phyloP scores from a whole-genome alignment of 2,329 filamentous ascomycete genomes.

The Periconia digitata region DNA sequence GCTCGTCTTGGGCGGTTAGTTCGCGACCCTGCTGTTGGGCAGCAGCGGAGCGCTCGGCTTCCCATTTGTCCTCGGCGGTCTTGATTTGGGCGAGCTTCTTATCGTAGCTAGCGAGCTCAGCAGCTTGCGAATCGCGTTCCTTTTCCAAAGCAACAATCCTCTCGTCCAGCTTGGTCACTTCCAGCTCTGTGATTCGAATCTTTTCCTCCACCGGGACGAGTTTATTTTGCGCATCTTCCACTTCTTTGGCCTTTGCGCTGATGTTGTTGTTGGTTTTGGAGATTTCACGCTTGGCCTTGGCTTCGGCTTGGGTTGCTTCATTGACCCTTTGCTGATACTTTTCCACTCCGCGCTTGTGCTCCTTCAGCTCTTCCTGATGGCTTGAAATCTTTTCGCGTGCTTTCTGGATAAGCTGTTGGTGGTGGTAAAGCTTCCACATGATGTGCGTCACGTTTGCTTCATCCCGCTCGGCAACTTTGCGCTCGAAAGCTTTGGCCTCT shows the following conservation, averaged over 20 bases:
- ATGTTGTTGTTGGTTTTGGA: slow-evolving; percentile 82
- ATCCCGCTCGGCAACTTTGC: slow-evolving; percentile 87
- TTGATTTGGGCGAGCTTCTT: slow-evolving; percentile 83
- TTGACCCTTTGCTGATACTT: slow-evolving; percentile 80
- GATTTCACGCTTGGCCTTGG: slow-evolving; percentile 73
- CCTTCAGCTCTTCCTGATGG: slow-evolving; percentile 92
- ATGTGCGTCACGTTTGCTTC: slow-evolving; percentile 90
- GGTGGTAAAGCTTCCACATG: slow-evolving; percentile 95
- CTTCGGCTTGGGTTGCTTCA: slow-evolving; percentile 79
- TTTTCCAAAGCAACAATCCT: slow-evolving; percentile 72
- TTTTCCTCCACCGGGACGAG: slow-evolving; percentile 92
- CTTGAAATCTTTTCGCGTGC: slow-evolving; percentile 88
- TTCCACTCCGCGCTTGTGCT: slow-evolving; percentile 84
- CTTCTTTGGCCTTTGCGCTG: slow-evolving; percentile 79
- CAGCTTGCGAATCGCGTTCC: slow-evolving; percentile 72
- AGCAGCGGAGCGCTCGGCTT: slow-evolving; percentile 81
- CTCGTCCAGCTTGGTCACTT: slow-evolving; percentile 67
- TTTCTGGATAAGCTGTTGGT: slow-evolving; percentile 89
- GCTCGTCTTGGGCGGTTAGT: slow-evolving; percentile 80
- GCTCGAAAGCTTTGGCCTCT: slow-evolving; percentile 90
- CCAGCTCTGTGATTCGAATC: slow-evolving; percentile 70
- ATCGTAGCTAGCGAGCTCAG: slow-evolving; percentile 70
- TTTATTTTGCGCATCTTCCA: slow-evolving; percentile 82
- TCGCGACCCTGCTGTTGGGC: slow-evolving; percentile 85
- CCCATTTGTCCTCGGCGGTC: slow-evolving; percentile 85